A percentile compares a stretch with the other conserved stretches of the same genome.
phyloP scores from a whole-genome alignment of 495 filamentous ascomycete species.

The Penicillium argentinense region DNA sequence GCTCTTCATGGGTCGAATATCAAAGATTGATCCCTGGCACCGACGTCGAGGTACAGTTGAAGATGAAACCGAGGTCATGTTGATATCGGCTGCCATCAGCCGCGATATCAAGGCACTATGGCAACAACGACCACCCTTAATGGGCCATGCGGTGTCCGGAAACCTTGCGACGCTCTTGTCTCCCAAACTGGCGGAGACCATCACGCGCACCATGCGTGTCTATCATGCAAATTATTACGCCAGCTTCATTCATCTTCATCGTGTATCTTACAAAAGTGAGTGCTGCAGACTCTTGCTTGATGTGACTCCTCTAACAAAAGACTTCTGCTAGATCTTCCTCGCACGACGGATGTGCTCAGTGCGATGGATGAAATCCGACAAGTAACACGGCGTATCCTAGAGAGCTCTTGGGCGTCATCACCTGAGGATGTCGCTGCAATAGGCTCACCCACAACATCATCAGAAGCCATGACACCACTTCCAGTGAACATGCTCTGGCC shows the following conservation, averaged over 20 bases:
- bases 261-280: constrained; percentile 36
- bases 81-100: constrained; percentile 32
- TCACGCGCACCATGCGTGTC: constrained; percentile 38
- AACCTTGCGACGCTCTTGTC: constrained; percentile 37
- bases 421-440: background rate
- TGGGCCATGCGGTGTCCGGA: constrained; percentile 42
- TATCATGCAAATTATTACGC: constrained; percentile 43
- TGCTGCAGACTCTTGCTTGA: background rate
- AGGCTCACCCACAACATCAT: background rate
- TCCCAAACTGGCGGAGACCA: constrained; percentile 32
- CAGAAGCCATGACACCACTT: constrained; percentile 22
- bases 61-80: constrained; percentile 39
- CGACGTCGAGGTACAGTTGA: constrained; percentile 34
- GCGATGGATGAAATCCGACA: constrained; percentile 34
- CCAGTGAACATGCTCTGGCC: constrained; percentile 45
- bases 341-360: constrained; percentile 31
- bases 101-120: constrained; percentile 38
- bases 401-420: constrained; percentile 4
- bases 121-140: constrained; percentile 35
- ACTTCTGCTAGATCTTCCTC: constrained; percentile 21
- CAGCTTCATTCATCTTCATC: constrained; percentile 42
- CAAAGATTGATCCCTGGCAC: constrained; percentile 35
- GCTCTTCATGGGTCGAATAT: constrained; percentile 34
- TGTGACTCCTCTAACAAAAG: background rate
- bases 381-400: constrained; percentile 30